These are phyloP conservation scores for Isoetes engelmannii DNA, from an alignment of 83 land plant species.

Conservation along the genomic window DNA sequence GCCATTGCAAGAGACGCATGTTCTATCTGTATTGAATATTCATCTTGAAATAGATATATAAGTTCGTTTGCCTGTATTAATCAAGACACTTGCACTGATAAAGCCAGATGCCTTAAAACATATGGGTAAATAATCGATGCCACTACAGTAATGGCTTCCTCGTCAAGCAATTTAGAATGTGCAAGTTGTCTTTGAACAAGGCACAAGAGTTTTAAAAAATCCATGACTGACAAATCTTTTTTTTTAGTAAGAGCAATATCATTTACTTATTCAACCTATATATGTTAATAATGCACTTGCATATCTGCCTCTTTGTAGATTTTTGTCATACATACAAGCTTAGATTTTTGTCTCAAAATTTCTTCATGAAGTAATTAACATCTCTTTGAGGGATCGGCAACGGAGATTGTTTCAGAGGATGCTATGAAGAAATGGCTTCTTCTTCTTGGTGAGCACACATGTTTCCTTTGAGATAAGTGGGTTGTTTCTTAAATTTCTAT, in stretches of 20 bases:
- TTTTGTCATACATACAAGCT: background rate
- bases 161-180: background rate
- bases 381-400: background rate
- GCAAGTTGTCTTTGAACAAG: background rate
- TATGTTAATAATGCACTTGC: background rate
- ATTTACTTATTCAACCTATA: background rate
- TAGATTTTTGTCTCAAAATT: too few relatives aligned
- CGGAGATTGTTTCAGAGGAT: slow-evolving; percentile 1
- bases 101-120: slow-evolving; percentile 5
- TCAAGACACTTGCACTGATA: slow-evolving; percentile 3
- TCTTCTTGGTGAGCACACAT: background rate
- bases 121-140: slow-evolving; percentile 1
- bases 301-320: background rate
- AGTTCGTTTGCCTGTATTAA: too few relatives aligned
- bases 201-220: slow-evolving; percentile 1
- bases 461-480: background rate
- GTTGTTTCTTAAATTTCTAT: background rate
- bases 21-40: background rate
- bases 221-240: background rate
- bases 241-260: background rate
- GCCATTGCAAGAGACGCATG: slow-evolving; percentile 5
- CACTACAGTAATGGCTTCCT: slow-evolving; percentile 4
- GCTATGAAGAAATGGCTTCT: background rate
- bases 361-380: too few relatives aligned
- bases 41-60: too few relatives aligned